Percentiles rank a stretch among this genome's conserved stretches.
Evolutionary conservation across 139 green algal genomes (phyloP).

Genomic region (Chlorella sp.): DNA sequence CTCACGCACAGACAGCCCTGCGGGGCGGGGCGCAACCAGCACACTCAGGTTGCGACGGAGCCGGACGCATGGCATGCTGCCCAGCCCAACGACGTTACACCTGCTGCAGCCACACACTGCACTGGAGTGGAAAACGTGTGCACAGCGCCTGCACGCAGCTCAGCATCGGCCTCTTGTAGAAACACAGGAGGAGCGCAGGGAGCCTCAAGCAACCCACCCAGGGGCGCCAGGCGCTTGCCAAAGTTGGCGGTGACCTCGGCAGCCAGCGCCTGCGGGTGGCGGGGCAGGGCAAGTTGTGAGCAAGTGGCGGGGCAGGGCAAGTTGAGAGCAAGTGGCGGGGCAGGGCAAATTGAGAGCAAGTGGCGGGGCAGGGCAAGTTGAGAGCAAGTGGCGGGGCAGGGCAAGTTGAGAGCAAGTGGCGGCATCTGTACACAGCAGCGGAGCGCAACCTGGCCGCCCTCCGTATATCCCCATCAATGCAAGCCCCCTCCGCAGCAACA

Average conservation of each 20-base stretch:
- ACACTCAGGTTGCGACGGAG: neutral
- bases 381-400: too few species aligned
- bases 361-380: too few species aligned
- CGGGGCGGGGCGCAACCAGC: neutral
- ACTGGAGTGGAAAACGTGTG: neutral
- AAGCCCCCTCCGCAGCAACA: too few species aligned
- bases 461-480: too few species aligned
- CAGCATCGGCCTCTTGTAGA: neutral
- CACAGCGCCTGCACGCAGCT: neutral
- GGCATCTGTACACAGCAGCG: too few species aligned
- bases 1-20: conserved; percentile 84
- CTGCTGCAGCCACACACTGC: neutral
- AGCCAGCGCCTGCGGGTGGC: conserved; percentile 68
- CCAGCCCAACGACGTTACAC: neutral
- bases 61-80: too few species aligned
- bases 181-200: too few species aligned
- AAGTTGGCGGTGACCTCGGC: conserved; percentile 92
- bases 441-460: too few species aligned
- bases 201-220: conserved; percentile 63
- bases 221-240: conserved; percentile 73
- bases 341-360: too few species aligned
- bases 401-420: too few species aligned
- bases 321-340: too few species aligned
- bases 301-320: too few species aligned
- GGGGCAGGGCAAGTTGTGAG: neutral